Evolutionary conservation across 2,329 filamentous ascomycete genomes (phyloP), one percentile per base, ranked within the genome.

Genomic region (Metarhizium anisopliae): DNA sequence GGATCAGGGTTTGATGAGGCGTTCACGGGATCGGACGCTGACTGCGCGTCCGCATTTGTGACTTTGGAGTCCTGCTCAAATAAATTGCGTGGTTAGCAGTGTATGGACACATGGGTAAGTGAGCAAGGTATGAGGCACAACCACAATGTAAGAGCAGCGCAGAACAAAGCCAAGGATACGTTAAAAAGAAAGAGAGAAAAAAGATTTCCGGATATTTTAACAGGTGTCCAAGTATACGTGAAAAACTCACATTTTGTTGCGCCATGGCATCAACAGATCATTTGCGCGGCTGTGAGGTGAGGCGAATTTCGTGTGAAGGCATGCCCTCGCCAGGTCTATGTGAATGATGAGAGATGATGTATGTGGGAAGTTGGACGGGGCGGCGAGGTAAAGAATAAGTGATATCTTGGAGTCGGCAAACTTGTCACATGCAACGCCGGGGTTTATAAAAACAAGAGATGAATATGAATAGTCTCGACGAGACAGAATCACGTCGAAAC

Each of bases 1-100:
- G 71, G 66, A 60, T 77, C 77, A 55, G 76, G 75, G 57, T 72
- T 74, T 56, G 73, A 72, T 57, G 78, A 74, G 62, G 77, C 77
- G 54, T 71, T 75, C 74, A 79, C 77, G 59, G 75, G 57, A 63
- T 70, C 67, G 55, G 67, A 64, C 59, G 63, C 59, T 54, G 67
- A 58, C 58, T 69, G 66, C 56, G 63, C 64, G 56, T 70, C 68
- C 57, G 65, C 60, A 55, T 71, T 69, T 57, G 67, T 62, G 61
- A 64, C 59, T 60, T 67, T 70, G 50, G 66, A 63, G 59, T 73
- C 70, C 71, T 73, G 62, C 35, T 42, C 25, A 55, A 6, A 35
- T 36, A 35, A 32, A 49, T 56, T 35, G 45, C 5, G 11, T 32
- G 10, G 51, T 56, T 40, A 56, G 55, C 47, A 40, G 13, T 18